A percentile compares a stretch with the other conserved stretches of the same genome.
phyloP scores from a whole-genome alignment of 2,329 filamentous ascomycete species.

The Fusarium paranaense region DNA sequence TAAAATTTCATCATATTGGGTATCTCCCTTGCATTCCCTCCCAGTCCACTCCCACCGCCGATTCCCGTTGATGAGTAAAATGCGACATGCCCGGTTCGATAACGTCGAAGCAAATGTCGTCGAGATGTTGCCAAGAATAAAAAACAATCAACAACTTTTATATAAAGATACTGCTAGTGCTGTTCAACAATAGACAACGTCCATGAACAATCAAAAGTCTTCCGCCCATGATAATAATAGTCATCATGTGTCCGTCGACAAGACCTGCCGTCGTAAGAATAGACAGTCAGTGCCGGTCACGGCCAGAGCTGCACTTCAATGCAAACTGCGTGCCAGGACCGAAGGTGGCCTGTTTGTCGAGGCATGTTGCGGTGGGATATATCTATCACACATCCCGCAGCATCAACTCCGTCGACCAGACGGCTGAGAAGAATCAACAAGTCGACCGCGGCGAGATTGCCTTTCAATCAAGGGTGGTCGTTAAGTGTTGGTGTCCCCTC shows the following conservation, averaged over 20 bases:
- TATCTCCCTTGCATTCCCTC: background rate
- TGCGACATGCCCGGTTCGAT: background rate
- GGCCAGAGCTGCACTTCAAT: background rate
- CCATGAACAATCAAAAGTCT: slow-evolving; percentile 18
- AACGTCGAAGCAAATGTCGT: slow-evolving; percentile 1
- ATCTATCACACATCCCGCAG: slow-evolving; percentile 40
- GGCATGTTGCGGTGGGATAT: slow-evolving; percentile 38
- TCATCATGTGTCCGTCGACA: slow-evolving; percentile 30
- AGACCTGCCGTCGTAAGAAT: slow-evolving; percentile 11
- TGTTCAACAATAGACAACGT: slow-evolving; percentile 12
- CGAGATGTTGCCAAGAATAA: slow-evolving; percentile 7
- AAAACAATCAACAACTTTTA: slow-evolving; percentile 26
- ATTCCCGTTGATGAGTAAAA: background rate
- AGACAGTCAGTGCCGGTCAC: slow-evolving; percentile 1
- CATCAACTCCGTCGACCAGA: slow-evolving; percentile 3
- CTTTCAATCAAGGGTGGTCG: slow-evolving; percentile 38
- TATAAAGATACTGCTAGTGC: slow-evolving; percentile 26
- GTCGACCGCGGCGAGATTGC: slow-evolving; percentile 38
- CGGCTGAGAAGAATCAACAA: slow-evolving; percentile 28
- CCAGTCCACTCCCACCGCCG: background rate
- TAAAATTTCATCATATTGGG: slow-evolving; percentile 14
- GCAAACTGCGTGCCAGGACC: background rate
- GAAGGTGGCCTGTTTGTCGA: slow-evolving; percentile 19
- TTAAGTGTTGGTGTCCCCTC: slow-evolving; percentile 30
- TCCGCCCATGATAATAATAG: slow-evolving; percentile 1